Evolutionary conservation across 2,329 filamentous ascomycete species (phyloP).

Genomic region (Aspergillus sojae): DNA sequence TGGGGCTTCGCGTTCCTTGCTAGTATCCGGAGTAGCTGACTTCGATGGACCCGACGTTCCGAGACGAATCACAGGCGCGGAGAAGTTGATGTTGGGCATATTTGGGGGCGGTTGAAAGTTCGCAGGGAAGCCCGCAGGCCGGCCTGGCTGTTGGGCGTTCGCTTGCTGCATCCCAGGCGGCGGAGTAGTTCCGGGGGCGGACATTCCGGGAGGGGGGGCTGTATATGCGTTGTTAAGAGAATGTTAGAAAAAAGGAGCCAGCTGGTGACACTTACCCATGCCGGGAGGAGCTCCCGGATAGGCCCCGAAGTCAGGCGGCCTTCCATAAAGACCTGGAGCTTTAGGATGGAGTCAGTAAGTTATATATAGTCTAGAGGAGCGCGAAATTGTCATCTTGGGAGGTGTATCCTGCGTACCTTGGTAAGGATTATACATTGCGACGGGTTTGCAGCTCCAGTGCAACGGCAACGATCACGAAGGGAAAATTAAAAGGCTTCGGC

Average conservation of each 20-base stretch:
- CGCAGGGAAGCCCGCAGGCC: conserved; percentile 76
- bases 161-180: conserved; percentile 77
- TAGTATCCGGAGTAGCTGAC: conserved; percentile 50
- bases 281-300: conserved; percentile 78
- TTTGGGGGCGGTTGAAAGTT: conserved; percentile 88
- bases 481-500: neutral
- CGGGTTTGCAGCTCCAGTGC: conserved; percentile 18
- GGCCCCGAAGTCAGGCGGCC: conserved; percentile 71
- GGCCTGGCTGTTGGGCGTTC: conserved; percentile 73
- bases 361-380: neutral
- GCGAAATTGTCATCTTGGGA: neutral
- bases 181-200: conserved; percentile 75
- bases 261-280: conserved; percentile 64
- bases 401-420: conserved; percentile 36
- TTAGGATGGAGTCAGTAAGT: conserved; percentile 15
- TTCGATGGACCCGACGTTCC: conserved; percentile 74
- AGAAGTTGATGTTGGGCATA: conserved; percentile 98
- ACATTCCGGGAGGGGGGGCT: conserved; percentile 80
- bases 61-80: conserved; percentile 90
- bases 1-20: conserved; percentile 48
- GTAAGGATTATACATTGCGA: conserved; percentile 49
- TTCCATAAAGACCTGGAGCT: conserved; percentile 65
- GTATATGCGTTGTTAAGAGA: conserved; percentile 23
- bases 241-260: conserved; percentile 3
- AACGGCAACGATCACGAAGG: neutral